Percentiles rank a stretch among this genome's conserved stretches.
phyloP scores from a whole-genome alignment of 352 stramenopile species.

The Globisporangium spinosum region DNA sequence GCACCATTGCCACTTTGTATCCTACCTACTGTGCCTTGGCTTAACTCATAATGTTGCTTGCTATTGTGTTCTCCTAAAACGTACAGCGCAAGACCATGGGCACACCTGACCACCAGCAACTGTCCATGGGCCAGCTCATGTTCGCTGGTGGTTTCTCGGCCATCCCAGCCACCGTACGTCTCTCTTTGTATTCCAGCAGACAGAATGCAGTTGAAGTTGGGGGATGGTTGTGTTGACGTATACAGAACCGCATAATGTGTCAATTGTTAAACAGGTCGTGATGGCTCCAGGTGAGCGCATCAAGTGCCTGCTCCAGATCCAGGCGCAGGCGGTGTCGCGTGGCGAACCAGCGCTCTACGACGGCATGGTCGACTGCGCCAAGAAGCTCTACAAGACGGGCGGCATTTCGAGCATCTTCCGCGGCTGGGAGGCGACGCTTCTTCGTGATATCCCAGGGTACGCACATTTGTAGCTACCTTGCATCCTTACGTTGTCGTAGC shows the following conservation, averaged over 20 bases:
- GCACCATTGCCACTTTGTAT: neutral
- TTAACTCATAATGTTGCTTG: neutral
- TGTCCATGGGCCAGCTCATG: slow-evolving; percentile 85
- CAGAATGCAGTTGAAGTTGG: neutral
- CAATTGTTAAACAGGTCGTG: slow-evolving; percentile 38
- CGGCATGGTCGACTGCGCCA: slow-evolving; percentile 94
- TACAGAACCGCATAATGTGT: neutral
- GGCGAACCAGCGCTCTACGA: slow-evolving; percentile 87
- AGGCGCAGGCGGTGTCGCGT: slow-evolving; percentile 80
- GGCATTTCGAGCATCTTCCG: slow-evolving; percentile 93
- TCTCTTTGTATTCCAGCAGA: neutral
- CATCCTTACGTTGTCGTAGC: neutral
- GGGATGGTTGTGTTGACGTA: slow-evolving; percentile 2
- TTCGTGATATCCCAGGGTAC: slow-evolving; percentile 92
- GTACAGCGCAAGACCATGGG: slow-evolving; percentile 56
- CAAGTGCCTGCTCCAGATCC: slow-evolving; percentile 95
- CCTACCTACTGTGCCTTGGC: neutral
- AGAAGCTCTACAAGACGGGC: slow-evolving; percentile 90
- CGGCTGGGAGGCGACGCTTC: slow-evolving; percentile 92
- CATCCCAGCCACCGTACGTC: slow-evolving; percentile 63
- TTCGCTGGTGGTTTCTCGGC: slow-evolving; percentile 89
- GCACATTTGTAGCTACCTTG: slow-evolving; percentile 16
- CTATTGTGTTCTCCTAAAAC: neutral
- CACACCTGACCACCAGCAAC: slow-evolving; percentile 51
- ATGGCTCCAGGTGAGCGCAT: slow-evolving; percentile 96